These are phyloP conservation scores for Sicyos edulis DNA, from an alignment of 306 rosid genomes.

Conservation along the genomic window DNA sequence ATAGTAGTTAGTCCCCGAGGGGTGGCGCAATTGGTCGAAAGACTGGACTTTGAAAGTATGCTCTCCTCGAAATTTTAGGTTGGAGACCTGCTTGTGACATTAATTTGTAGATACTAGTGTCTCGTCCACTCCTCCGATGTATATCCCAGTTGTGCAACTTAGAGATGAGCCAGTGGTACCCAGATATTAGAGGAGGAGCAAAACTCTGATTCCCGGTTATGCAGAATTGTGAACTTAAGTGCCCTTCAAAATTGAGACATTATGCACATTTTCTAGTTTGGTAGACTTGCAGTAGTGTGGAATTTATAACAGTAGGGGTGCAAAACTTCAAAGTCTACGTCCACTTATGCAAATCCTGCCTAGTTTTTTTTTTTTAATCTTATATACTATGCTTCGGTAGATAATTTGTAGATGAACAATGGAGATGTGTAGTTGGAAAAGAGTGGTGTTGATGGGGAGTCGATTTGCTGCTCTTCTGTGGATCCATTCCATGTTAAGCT, in stretches of 20 bases:
- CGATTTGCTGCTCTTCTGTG: conserved; percentile 50
- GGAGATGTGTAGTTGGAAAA: conserved; percentile 60
- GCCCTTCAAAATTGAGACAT: not conserved
- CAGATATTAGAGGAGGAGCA: too few species aligned
- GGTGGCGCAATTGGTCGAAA: too few species aligned
- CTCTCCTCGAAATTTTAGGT: too few species aligned
- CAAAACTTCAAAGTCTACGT: too few species aligned
- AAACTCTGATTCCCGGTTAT: not conserved
- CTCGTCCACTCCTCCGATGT: too few species aligned
- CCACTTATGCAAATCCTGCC: conserved; percentile 1
- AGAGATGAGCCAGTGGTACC: too few species aligned
- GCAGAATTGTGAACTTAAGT: not conserved
- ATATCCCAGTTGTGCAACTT: too few species aligned
- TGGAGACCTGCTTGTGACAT: too few species aligned
- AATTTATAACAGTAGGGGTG: too few species aligned
- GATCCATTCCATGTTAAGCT: conserved; percentile 66
- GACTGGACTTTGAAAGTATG: too few species aligned
- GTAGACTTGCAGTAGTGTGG: not conserved
- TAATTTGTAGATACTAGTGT: too few species aligned
- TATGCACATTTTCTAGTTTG: not conserved
- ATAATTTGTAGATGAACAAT: conserved; percentile 60
- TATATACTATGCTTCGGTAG: too few species aligned
- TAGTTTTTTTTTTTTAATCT: not conserved
- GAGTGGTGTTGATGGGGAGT: conserved; percentile 33
- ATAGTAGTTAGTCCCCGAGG: not conserved